Evolutionary conservation across 192 early-diverging fungal species (phyloP), one percentile per base, ranked within the genome.

Genomic region (Helicostylum pulchrum): DNA sequence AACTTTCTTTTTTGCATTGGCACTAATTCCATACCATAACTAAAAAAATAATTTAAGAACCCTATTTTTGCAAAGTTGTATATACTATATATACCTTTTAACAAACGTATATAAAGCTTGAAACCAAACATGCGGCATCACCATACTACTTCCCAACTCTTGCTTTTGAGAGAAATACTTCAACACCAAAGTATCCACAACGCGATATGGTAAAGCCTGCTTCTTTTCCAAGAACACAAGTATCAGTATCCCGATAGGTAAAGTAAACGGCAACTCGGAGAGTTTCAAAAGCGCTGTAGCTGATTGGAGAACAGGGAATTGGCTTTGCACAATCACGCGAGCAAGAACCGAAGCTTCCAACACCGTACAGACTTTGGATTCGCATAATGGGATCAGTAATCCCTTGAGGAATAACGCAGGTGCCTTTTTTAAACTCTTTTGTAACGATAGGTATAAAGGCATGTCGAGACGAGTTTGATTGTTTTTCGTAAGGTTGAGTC

Each of bases 121-220:
- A 44, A 54, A 55, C 63, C 63, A 65, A 15, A 65, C 19, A 23
- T 6, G 23, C 12, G 63, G 63, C 42, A 30, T 15, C 6, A 39
- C 36, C 36, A 39, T 39, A 39, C 9, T 0, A 7, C 36, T 21
- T 12, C 31, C n/a, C 14, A 31, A 30, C 15, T 42, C 32, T 12
- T 65, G 11, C 14, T 30, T 0, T 36, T 54, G 12, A 1, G 39
- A 17, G 30, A 15, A 43, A 46, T 43, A 65, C 19, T 65, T 39
- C 5, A 20, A 15, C 5, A 53, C 26, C 39, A 65, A 34, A 11
- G 39, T 14, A 12, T 65, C 52, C n/a, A 55, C 21, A 14, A 47
- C 63, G 32, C 63, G 51, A 14, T 31, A 55, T 10, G 63, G 43
- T 15, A 65, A 12, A 4, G 12, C 17, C 12, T 50, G 19, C 23